Evolutionary conservation across 495 filamentous ascomycete genomes (phyloP).

Genomic region (Neurospora sp.): DNA sequence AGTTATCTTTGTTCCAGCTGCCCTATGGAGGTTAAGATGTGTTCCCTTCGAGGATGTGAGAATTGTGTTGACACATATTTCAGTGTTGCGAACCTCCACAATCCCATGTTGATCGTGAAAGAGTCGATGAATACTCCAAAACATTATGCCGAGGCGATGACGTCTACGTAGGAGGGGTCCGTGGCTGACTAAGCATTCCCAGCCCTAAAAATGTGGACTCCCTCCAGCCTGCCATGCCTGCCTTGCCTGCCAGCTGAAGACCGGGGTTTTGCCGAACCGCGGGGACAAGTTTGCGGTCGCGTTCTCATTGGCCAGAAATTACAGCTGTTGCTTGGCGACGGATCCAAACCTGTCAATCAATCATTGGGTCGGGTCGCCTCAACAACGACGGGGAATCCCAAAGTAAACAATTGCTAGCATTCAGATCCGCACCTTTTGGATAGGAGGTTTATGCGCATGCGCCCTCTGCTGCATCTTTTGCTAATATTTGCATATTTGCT

Average conservation of each 20-base stretch:
- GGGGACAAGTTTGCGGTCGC: neutral
- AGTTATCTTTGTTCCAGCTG: neutral
- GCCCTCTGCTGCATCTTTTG: neutral
- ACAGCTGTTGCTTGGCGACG: neutral
- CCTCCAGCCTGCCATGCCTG: neutral
- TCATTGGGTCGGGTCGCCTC: neutral
- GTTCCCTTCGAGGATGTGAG: neutral
- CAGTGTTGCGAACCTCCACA: too few species aligned
- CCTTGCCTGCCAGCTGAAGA: neutral
- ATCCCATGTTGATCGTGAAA: neutral
- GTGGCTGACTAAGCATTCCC: neutral
- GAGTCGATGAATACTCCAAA: neutral
- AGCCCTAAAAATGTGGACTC: neutral
- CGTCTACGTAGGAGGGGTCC: neutral
- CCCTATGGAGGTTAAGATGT: neutral
- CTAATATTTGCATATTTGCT: neutral
- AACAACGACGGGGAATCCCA: neutral
- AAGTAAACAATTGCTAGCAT: neutral
- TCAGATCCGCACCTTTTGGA: neutral
- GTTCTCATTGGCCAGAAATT: neutral
- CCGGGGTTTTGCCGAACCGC: neutral
- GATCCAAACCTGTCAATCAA: neutral
- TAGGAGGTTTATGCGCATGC: neutral
- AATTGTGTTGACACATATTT: neutral
- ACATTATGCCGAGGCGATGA: neutral